Percentiles rank a stretch among this genome's conserved stretches.
Conservation (phyloP, 2,329 filamentous ascomycete species). For the Penicillium sp. region DNA sequence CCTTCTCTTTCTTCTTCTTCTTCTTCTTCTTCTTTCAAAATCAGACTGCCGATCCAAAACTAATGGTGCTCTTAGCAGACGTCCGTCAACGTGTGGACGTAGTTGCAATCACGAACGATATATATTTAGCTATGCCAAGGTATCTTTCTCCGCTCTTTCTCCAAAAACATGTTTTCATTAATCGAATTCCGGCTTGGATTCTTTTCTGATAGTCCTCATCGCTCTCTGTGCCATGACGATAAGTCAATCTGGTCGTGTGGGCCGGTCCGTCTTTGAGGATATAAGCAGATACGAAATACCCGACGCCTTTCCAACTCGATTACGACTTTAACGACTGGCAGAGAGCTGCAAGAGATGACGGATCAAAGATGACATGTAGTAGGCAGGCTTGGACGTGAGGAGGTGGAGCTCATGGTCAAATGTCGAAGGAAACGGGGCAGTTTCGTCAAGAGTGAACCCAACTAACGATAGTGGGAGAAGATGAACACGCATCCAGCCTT, state of each 20-base stretch:
- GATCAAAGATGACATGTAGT: background rate
- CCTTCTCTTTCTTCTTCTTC: no score
- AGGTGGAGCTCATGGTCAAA: background rate
- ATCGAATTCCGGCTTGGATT: background rate
- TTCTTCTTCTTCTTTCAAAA: background rate
- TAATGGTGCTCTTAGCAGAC: background rate
- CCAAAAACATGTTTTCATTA: background rate
- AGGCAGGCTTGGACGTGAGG: background rate
- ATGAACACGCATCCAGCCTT: background rate
- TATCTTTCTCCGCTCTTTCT: background rate
- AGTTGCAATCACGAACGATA: background rate
- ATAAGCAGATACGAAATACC: background rate
- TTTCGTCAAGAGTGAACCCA: background rate
- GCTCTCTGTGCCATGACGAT: background rate
- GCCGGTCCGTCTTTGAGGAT: background rate
- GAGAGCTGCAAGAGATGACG: background rate
- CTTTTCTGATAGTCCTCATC: background rate
- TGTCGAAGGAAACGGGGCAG: background rate
- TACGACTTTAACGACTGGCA: fast-evolving
- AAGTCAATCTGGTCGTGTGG: background rate
- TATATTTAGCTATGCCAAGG: background rate
- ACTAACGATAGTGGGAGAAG: background rate
- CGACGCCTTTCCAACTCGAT: background rate
- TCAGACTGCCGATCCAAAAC: background rate
- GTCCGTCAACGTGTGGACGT: background rate